phyloP scores from a whole-genome alignment of 2,329 filamentous ascomycete genomes.

The Fusarium lyarnte region DNA sequence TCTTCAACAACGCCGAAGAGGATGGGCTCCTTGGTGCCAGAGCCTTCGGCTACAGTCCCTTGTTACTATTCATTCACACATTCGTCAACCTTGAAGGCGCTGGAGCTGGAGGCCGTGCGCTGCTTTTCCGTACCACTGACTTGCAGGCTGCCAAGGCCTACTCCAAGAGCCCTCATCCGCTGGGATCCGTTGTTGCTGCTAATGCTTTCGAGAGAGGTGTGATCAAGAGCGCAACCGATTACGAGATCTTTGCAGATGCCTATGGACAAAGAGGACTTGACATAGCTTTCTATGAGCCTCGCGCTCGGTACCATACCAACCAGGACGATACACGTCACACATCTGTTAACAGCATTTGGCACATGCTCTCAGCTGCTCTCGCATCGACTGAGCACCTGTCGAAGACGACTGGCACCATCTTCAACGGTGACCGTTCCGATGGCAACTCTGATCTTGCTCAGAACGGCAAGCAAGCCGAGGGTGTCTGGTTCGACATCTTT shows the following conservation, averaged over 20 bases:
- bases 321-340: constrained; percentile 88
- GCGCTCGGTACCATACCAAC: constrained; percentile 88
- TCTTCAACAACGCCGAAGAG: constrained; percentile 97
- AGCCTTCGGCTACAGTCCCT: constrained; percentile 84
- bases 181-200: constrained; percentile 81
- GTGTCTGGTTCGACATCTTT: constrained; percentile 95
- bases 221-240: constrained; percentile 89
- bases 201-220: constrained; percentile 85
- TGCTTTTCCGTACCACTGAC: constrained; percentile 88
- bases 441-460: constrained; percentile 68
- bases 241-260: constrained; percentile 79
- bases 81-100: constrained; percentile 97
- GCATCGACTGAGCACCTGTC: constrained; percentile 78
- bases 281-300: constrained; percentile 88
- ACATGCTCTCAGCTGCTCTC: constrained; percentile 90
- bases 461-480: constrained; percentile 72
- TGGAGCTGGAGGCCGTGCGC: constrained; percentile 87
- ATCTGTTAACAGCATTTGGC: constrained; percentile 78
- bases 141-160: constrained; percentile 86
- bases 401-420: constrained; percentile 71
- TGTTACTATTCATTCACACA: constrained; percentile 82
- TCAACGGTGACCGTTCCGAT: constrained; percentile 67
- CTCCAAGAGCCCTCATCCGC: constrained; percentile 75
- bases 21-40: constrained; percentile 89
- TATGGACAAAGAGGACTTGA: constrained; percentile 89